Percentiles rank a stretch among this genome's conserved stretches.
phyloP scores from a whole-genome alignment of 768 basidiomycete species.

The Termitomyces sp. region DNA sequence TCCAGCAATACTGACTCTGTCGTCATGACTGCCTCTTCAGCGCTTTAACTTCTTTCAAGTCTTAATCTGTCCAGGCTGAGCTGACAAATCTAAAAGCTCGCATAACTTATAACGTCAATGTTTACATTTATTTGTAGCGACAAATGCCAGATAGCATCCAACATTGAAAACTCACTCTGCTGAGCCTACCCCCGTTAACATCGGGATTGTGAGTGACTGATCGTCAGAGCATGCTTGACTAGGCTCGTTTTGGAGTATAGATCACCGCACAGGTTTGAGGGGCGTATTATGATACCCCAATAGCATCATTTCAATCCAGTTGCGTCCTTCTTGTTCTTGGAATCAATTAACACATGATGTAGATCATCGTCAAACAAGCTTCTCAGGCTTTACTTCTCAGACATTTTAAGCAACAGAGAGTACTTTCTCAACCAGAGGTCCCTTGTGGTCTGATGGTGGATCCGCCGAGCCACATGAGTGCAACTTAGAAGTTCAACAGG shows the following conservation, averaged over 20 bases:
- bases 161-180: not conserved
- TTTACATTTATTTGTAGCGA: not conserved
- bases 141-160: not conserved
- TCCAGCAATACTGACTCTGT: not conserved
- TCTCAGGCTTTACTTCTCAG: not conserved
- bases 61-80: not conserved
- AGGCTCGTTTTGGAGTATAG: not conserved
- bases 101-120: not conserved
- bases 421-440: not conserved
- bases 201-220: not conserved
- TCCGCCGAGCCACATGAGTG: constrained; percentile 7
- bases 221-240: not conserved
- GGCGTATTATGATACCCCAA: not conserved
- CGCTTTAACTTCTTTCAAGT: not conserved
- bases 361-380: not conserved
- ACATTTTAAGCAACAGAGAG: not conserved
- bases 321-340: not conserved
- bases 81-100: not conserved
- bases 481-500: not conserved
- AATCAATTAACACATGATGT: not conserved
- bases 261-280: not conserved
- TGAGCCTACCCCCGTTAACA: not conserved
- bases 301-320: not conserved
- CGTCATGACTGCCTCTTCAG: not conserved
- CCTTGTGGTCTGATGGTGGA: constrained; percentile 8